phyloP scores from a whole-genome alignment of 331 rosid species.

The Rhamnella rubrinervis region DNA sequence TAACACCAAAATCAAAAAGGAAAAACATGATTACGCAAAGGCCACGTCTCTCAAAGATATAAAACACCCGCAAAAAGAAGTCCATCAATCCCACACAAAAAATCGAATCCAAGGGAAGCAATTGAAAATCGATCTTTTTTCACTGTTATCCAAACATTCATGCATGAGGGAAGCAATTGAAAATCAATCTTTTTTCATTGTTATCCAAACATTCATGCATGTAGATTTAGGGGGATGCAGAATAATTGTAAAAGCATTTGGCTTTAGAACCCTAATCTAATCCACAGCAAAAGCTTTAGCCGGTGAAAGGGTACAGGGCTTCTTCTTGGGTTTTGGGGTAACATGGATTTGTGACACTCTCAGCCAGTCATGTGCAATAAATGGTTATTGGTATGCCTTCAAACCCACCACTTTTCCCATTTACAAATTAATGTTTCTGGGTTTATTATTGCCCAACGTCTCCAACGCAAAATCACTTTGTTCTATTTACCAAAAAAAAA shows the following conservation, averaged over 20 bases:
- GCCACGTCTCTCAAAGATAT: constrained; percentile 12
- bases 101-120: constrained; percentile 8
- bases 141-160: too few relatives aligned
- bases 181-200: background rate
- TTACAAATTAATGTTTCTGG: background rate
- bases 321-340: constrained; percentile 11
- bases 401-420: background rate
- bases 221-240: too few relatives aligned
- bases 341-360: background rate
- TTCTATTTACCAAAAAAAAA: background rate
- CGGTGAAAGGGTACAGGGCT: background rate
- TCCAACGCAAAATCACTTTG: background rate
- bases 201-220: too few relatives aligned
- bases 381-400: constrained; percentile 26
- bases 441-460: background rate
- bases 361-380: constrained; percentile 36
- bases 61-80: constrained; percentile 7
- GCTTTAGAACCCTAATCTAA: background rate
- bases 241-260: too few relatives aligned
- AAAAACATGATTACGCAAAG: constrained; percentile 1
- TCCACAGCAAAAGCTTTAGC: background rate
- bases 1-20: background rate
- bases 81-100: background rate
- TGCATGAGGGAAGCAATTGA: background rate
- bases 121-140: background rate